phyloP scores from a whole-genome alignment of 2,329 filamentous ascomycete species.

The Hymenoscyphus albidus region DNA sequence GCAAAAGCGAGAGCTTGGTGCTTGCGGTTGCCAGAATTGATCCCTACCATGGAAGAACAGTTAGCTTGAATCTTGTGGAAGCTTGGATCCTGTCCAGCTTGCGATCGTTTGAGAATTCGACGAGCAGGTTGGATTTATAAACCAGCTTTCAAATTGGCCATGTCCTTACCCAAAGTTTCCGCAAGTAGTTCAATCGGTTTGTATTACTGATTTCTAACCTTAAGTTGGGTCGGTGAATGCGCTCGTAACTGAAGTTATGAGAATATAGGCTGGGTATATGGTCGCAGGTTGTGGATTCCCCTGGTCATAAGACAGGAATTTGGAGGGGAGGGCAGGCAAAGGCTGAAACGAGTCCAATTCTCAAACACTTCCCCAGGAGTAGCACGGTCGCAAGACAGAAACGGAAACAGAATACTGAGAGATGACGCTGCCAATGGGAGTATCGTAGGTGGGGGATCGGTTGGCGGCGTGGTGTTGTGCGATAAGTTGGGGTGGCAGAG shows the following conservation, averaged over 20 bases:
- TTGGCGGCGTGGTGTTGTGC: background rate
- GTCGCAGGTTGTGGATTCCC: conserved; percentile 21
- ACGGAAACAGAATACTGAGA: conserved; percentile 8
- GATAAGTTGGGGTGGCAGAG: background rate
- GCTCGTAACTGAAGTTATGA: conserved; percentile 17
- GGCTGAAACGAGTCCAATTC: conserved; percentile 24
- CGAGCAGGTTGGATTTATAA: conserved; percentile 8
- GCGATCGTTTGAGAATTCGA: background rate
- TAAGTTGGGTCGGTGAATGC: background rate
- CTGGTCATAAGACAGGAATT: conserved; percentile 11
- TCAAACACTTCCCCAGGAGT: conserved; percentile 7
- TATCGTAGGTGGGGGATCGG: too few species aligned
- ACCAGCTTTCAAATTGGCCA: background rate
- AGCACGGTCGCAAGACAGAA: conserved; percentile 6
- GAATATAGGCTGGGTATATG: conserved; percentile 3
- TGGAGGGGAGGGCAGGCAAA: background rate
- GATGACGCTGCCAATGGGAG: conserved; percentile 3
- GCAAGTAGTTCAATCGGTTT: conserved; percentile 6
- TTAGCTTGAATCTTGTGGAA: conserved; percentile 31
- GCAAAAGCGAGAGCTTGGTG: background rate
- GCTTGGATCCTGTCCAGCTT: conserved; percentile 1
- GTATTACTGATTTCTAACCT: background rate
- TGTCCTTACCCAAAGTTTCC: conserved; percentile 19
- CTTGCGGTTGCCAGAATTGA: background rate
- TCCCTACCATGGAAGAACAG: conserved; percentile 9